phyloP scores from a whole-genome alignment of 2,329 filamentous ascomycete species.

The Elsinoe batatas region DNA sequence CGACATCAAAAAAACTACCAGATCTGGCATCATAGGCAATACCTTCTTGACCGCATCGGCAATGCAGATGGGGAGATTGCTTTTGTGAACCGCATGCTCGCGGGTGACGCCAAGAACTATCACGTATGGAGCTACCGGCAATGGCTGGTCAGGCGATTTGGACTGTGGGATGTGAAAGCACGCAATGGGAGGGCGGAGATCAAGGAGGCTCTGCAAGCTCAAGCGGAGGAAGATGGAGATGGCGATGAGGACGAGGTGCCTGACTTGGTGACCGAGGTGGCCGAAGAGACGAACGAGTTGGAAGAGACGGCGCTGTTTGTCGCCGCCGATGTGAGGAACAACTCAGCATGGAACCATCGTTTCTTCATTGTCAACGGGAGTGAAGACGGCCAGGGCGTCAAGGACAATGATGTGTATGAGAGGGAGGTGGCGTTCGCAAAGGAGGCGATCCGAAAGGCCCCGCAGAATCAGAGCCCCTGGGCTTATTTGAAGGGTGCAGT shows the following conservation, averaged over 20 bases:
- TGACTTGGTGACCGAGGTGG: constrained; percentile 13
- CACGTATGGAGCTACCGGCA: constrained; percentile 97
- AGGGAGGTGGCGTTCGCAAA: constrained; percentile 61
- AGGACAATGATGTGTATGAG: constrained; percentile 50
- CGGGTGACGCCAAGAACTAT: constrained; percentile 88
- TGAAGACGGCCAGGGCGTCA: constrained; percentile 28
- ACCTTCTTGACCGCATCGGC: constrained; percentile 45
- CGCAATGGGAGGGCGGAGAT: background rate
- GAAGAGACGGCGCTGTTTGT: constrained; percentile 63
- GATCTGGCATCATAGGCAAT: constrained; percentile 68
- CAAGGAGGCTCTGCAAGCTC: background rate
- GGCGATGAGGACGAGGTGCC: background rate
- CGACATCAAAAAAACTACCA: constrained; percentile 95
- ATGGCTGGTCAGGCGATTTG: constrained; percentile 57
- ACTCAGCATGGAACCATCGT: constrained; percentile 94
- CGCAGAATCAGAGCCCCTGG: constrained; percentile 92
- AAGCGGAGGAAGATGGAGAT: constrained; percentile 16
- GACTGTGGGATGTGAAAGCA: constrained; percentile 37
- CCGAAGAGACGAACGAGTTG: constrained; percentile 43
- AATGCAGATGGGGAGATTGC: constrained; percentile 57
- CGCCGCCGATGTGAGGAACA: constrained; percentile 77
- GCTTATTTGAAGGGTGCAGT: constrained; percentile 77
- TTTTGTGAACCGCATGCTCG: constrained; percentile 74
- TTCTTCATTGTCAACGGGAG: constrained; percentile 82
- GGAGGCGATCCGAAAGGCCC: constrained; percentile 63